Percentiles rank a stretch among this genome's conserved stretches.
Conservation (phyloP, 164 flowering plant genomes). For the Magnolia changhungtana region DNA sequence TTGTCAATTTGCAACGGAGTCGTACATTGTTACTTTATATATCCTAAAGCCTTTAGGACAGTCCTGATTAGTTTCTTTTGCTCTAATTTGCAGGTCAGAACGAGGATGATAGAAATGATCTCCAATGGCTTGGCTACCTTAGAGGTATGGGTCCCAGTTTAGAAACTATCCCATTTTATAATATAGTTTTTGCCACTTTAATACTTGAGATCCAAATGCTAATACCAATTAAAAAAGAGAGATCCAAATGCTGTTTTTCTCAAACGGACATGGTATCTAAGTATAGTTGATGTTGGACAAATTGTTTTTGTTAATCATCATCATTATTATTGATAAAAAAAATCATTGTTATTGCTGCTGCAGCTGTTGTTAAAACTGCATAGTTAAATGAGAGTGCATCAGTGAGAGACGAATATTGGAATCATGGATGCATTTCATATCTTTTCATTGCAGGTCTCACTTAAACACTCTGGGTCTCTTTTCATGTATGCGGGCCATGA, state of each 20-base stretch:
- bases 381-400: neutral
- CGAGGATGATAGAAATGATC: conserved; percentile 88
- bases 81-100: conserved; percentile 50
- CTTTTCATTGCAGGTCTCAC: conserved; percentile 62
- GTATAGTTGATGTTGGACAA: neutral
- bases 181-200: neutral
- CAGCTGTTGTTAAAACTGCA: neutral
- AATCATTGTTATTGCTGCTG: neutral
- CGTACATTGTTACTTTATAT: neutral
- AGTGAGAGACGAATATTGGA: neutral
- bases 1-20: too few relatives aligned
- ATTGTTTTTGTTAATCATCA: neutral
- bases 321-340: neutral
- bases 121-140: conserved; percentile 79
- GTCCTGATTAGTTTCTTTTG: neutral
- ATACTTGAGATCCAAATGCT: neutral
- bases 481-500: conserved; percentile 96
- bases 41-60: neutral
- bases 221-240: neutral
- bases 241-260: neutral
- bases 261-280: neutral
- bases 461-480: conserved; percentile 94
- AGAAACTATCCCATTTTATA: neutral
- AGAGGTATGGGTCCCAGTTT: conserved; percentile 49
- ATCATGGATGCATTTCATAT: neutral